A percentile compares a stretch with the other conserved stretches of the same genome.
Conservation (phyloP, 2,329 filamentous ascomycete species). For the Pyricularia sp. region DNA sequence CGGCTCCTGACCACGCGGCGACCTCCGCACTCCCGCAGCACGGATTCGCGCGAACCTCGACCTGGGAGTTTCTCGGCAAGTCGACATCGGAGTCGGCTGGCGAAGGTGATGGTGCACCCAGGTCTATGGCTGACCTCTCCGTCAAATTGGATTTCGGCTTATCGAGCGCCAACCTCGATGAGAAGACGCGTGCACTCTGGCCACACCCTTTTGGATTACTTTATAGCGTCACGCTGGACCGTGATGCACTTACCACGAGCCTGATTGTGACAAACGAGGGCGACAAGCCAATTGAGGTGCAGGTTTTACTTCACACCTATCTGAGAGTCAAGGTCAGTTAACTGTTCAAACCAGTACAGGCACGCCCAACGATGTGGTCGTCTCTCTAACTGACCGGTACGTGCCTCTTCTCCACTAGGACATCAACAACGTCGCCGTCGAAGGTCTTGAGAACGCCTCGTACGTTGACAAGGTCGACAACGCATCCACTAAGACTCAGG, state of each 20-base stretch:
- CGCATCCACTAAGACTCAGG: constrained; percentile 53
- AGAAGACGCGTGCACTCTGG: constrained; percentile 65
- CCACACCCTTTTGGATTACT: constrained; percentile 80
- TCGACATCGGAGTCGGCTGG: constrained; percentile 55
- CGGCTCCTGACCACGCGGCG: constrained; percentile 59
- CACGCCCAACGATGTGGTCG: background rate
- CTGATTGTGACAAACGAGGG: constrained; percentile 88
- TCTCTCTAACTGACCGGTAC: background rate
- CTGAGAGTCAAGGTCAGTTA: constrained; percentile 64
- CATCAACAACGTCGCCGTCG: constrained; percentile 62
- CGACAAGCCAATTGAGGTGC: constrained; percentile 74
- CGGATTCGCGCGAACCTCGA: constrained; percentile 82
- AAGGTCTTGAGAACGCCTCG: constrained; percentile 64
- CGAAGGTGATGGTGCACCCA: constrained; percentile 25
- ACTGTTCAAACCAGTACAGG: background rate
- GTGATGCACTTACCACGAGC: constrained; percentile 66
- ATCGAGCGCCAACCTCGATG: constrained; percentile 60
- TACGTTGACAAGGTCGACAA: constrained; percentile 81
- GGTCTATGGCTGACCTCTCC: constrained; percentile 43
- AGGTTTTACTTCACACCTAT: constrained; percentile 88
- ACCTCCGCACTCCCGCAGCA: constrained; percentile 80
- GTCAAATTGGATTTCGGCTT: constrained; percentile 97
- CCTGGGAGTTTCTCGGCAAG: constrained; percentile 92
- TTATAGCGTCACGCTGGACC: constrained; percentile 82
- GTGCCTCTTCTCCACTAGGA: constrained; percentile 45